Evolutionary conservation across 257 asterid species (phyloP), one percentile per base, ranked within the genome.

Genomic region (Scutellaria barbata): DNA sequence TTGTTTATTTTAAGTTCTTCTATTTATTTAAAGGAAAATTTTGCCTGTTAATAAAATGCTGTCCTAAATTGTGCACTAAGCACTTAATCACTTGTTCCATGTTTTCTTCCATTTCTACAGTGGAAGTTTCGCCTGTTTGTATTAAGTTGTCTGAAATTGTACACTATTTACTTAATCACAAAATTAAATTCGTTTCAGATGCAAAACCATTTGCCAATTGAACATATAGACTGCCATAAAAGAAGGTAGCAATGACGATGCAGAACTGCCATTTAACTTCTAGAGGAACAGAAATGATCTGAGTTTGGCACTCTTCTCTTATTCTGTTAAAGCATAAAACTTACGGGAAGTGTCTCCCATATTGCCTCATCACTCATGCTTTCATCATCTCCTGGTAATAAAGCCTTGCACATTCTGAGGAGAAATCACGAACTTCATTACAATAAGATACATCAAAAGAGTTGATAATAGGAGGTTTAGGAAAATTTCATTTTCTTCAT

Each of bases 311-410:
- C 33, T 65, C 50, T 71, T 68, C 54, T 63, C 57, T 62, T 40
- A 30, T 43, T 61, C 47, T 53, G 57, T 46, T 61, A 20, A 42
- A 74, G 37, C 18, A 17, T 63, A 51, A 77, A 74, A 85, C 97
- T 88, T 84, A 95, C 99, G 11, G 99, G 99, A 74, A 95, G 97
- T 9, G 97, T 92, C 83, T 95, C 99, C 98, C 99, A 95, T 57
- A 95, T 81, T 69, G 98, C 96, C 63, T 87, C 97, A 41, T 87
- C 95, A 77, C 90, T 85, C 88, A 86, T 81, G 87, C 88, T 86
- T 81, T 95, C 99, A 85, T 90, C 95, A 68, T 92, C 99, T 76
- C 94, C 99, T 4, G 97, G 99, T 57, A 95, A 80, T 79, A 95
- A 86, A 68, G 99, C 95, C 80, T 88, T 87, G 80, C 97, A 95